A percentile compares a stretch with the other conserved stretches of the same genome.
Evolutionary conservation across 768 basidiomycete species (phyloP).

Genomic region (Russula olivacea): DNA sequence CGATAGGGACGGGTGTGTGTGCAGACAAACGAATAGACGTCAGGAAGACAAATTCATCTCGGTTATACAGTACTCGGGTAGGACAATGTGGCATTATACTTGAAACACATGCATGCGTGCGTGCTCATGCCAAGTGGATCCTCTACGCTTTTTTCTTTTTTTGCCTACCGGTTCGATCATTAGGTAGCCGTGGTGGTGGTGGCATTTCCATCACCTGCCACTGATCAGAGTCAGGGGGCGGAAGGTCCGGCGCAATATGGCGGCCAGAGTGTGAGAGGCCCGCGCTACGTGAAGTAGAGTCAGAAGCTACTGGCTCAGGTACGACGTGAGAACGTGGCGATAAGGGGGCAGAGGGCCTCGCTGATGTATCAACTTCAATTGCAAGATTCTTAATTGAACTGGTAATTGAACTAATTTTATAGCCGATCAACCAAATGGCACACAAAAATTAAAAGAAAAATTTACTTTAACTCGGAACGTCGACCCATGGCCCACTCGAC

Average conservation of each 20-base stretch:
- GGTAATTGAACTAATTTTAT: constrained; percentile 40
- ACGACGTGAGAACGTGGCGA: constrained; percentile 4
- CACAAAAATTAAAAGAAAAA: not conserved
- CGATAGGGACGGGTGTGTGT: not conserved
- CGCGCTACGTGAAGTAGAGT: not conserved
- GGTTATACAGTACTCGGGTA: not conserved
- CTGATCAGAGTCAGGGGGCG: constrained; percentile 36
- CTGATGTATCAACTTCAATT: constrained; percentile 26
- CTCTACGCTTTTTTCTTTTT: constrained; percentile 12
- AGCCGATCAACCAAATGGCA: not conserved
- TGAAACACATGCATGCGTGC: not conserved
- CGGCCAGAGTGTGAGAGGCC: constrained; percentile 3
- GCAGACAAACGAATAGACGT: not conserved
- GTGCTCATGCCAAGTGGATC: not conserved
- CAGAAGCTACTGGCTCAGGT: constrained; percentile 6
- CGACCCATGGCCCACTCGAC: constrained; percentile 67
- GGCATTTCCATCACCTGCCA: constrained; percentile 33
- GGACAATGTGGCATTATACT: not conserved
- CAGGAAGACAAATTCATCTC: not conserved
- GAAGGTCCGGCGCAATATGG: constrained; percentile 29
- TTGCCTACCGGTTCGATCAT: constrained; percentile 6
- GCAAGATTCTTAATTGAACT: constrained; percentile 37
- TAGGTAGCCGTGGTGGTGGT: constrained; percentile 1
- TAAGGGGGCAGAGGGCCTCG: constrained; percentile 3
- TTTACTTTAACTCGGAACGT: constrained; percentile 68